These are phyloP conservation scores for Diaporthe destruens DNA, from an alignment of 2,329 filamentous ascomycete species.

Conservation along the genomic window DNA sequence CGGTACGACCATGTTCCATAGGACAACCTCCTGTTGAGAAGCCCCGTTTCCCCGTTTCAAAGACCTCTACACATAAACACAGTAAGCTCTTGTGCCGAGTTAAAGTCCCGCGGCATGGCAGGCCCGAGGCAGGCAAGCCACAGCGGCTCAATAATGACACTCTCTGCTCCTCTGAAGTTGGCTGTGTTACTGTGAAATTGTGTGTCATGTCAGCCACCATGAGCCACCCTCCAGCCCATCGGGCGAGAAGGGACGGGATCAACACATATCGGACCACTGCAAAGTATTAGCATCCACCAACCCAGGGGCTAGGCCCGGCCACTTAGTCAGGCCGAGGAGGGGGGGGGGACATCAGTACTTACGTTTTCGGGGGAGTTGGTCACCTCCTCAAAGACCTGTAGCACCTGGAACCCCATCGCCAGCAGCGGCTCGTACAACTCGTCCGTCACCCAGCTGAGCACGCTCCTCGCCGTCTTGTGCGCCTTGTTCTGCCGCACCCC, in stretches of 20 bases:
- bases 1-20: too few species aligned
- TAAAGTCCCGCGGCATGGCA: too few species aligned
- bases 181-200: background rate
- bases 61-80: too few species aligned
- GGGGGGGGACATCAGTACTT: conserved; percentile 45
- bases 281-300: background rate
- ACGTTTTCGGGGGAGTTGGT: conserved; percentile 71
- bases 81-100: too few species aligned
- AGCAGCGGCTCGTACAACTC: conserved; percentile 79
- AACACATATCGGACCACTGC: conserved; percentile 41
- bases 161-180: background rate
- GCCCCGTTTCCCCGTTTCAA: too few species aligned
- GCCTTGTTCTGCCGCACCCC: conserved; percentile 86
- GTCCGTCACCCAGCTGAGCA: conserved; percentile 84
- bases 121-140: background rate
- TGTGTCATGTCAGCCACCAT: background rate
- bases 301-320: background rate
- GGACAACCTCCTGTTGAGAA: too few species aligned
- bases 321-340: background rate
- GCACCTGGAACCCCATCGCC: conserved; percentile 83
- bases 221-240: too few species aligned
- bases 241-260: background rate
- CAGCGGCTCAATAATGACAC: background rate
- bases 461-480: conserved; percentile 78
- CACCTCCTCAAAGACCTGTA: conserved; percentile 87